These are phyloP conservation scores for Suillus luteus DNA, from an alignment of 768 basidiomycete genomes.

Conservation along the genomic window DNA sequence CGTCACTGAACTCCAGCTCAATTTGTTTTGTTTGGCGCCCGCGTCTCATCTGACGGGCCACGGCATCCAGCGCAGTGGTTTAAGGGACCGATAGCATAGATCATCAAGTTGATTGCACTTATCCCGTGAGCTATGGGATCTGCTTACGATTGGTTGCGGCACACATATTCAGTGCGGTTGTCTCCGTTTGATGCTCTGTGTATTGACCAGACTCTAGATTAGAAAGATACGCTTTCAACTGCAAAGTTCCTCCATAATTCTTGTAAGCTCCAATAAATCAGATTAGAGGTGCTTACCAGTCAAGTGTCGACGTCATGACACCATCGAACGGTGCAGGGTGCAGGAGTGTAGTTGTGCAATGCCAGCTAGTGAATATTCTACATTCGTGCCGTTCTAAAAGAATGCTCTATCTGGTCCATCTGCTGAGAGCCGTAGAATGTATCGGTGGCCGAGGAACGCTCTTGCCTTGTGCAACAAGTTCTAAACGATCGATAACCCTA, in stretches of 20 bases:
- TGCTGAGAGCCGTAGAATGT: background rate
- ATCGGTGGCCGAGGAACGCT: background rate
- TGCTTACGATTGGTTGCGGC: background rate
- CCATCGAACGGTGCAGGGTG: background rate
- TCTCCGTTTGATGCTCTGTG: background rate
- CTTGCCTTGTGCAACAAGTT: background rate
- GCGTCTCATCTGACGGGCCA: background rate
- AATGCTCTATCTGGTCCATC: background rate
- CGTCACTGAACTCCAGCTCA: background rate
- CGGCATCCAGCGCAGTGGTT: background rate
- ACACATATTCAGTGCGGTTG: conserved; percentile 1
- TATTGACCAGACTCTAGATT: background rate
- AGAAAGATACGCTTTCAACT: background rate
- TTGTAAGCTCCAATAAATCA: background rate
- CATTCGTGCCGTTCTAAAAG: background rate
- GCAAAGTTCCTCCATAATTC: background rate
- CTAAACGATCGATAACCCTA: conserved; percentile 2
- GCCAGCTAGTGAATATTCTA: background rate
- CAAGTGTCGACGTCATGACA: background rate
- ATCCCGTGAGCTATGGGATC: background rate
- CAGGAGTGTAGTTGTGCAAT: background rate
- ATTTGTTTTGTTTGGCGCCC: background rate
- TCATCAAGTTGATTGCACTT: background rate
- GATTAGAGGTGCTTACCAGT: background rate
- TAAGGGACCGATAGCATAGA: conserved; percentile 1